A percentile compares a stretch with the other conserved stretches of the same genome.
These are phyloP conservation scores for Mrakia hoshinonis DNA, from an alignment of 768 basidiomycete genomes.

Conservation along the genomic window DNA sequence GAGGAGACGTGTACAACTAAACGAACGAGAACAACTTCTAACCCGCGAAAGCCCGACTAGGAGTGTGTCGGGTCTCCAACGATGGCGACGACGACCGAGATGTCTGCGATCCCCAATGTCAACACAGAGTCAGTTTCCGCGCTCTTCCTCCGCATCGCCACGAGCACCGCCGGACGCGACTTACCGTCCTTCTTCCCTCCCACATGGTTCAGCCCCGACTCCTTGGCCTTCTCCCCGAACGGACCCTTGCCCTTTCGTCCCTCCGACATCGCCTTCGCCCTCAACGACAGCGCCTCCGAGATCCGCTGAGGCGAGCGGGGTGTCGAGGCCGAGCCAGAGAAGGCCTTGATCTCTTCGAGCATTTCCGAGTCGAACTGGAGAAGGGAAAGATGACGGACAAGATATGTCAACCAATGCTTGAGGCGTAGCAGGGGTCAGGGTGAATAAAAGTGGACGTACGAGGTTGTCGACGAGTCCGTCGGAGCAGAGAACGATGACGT, in stretches of 20 bases:
- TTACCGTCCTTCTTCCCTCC: neutral
- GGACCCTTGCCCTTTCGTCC: neutral
- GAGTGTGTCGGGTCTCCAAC: conserved; percentile 19
- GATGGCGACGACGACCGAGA: conserved; percentile 24
- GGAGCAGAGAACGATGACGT: conserved; percentile 40
- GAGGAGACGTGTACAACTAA: neutral
- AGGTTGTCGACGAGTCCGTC: conserved; percentile 42
- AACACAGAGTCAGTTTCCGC: neutral
- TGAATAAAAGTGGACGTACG: conserved; percentile 34
- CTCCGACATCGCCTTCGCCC: conserved; percentile 32
- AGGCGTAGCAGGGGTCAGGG: neutral
- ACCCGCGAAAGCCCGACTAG: neutral
- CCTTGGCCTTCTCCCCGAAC: neutral
- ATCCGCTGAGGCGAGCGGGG: conserved; percentile 39
- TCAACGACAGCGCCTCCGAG: conserved; percentile 38
- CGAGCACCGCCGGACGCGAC: neutral
- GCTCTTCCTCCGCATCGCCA: neutral
- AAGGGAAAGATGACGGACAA: neutral
- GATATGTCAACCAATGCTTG: too few relatives aligned
- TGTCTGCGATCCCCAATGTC: neutral
- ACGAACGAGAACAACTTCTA: neutral
- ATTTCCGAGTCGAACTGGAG: conserved; percentile 41
- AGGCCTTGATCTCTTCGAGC: conserved; percentile 39
- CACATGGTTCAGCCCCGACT: conserved; percentile 4
- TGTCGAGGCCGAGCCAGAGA: conserved; percentile 31